Conservation (phyloP, 1,284 basidiomycete species). For the Pascua guehoae region DNA sequence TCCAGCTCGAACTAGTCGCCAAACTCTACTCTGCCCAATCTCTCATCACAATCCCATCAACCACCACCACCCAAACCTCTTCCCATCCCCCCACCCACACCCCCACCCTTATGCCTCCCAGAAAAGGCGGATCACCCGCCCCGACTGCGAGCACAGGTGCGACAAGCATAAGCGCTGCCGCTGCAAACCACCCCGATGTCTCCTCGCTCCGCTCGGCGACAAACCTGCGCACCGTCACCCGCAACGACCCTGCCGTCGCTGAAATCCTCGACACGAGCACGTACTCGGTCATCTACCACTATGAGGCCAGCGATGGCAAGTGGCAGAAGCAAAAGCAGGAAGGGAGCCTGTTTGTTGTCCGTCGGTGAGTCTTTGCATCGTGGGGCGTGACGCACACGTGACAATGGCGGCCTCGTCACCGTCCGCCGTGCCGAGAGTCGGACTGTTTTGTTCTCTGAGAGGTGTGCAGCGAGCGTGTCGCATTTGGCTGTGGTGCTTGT, state of each 20-base stretch:
- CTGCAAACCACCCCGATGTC: neutral
- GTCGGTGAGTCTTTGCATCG: conserved; percentile 33
- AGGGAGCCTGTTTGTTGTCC: conserved; percentile 42
- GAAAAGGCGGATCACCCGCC: no score
- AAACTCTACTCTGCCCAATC: no score
- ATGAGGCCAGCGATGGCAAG: conserved; percentile 26
- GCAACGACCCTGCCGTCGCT: conserved; percentile 33
- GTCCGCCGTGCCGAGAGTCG: neutral
- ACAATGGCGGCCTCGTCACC: neutral
- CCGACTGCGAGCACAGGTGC: no score
- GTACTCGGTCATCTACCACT: conserved; percentile 40
- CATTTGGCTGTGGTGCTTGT: neutral
- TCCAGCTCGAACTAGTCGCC: no score
- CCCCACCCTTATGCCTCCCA: no score
- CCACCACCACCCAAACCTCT: no score
- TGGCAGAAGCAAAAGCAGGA: conserved; percentile 48
- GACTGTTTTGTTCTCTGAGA: neutral
- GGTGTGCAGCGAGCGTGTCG: neutral
- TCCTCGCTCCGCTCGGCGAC: conserved; percentile 18
- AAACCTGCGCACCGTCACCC: conserved; percentile 36
- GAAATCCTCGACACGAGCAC: conserved; percentile 40
- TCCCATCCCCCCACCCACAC: no score
- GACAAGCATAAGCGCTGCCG: neutral
- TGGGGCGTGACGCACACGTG: neutral
- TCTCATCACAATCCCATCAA: no score